phyloP scores from a whole-genome alignment of 371 early-diverging fungal species.

The Batkoa obscura region DNA sequence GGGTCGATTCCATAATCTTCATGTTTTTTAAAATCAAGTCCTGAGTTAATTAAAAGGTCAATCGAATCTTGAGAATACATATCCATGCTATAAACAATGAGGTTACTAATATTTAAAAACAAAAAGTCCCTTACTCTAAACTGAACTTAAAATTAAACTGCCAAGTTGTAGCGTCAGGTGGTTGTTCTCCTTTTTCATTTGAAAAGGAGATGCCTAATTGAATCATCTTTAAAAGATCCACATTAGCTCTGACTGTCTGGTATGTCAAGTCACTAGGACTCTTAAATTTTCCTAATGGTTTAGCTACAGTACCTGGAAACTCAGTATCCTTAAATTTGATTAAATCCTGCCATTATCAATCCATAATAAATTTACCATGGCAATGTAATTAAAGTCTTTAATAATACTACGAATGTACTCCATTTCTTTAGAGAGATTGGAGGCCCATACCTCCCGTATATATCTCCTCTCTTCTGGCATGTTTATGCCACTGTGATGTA shows the following conservation, averaged over 20 bases:
- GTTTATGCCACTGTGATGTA: too few species aligned
- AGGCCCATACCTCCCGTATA: conserved; percentile 98
- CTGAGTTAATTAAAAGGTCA: conserved; percentile 88
- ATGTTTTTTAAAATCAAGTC: conserved; percentile 96
- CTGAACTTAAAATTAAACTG: conserved; percentile 99
- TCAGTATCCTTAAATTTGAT: conserved; percentile 68
- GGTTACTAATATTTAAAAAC: too few species aligned
- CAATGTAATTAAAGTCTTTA: conserved; percentile 83
- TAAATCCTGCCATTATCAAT: background rate
- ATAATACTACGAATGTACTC: conserved; percentile 72
- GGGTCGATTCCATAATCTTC: conserved; percentile 96
- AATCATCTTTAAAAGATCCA: conserved; percentile 95
- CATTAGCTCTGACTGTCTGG: conserved; percentile 96
- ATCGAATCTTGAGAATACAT: conserved; percentile 99
- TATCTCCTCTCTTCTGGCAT: too few species aligned
- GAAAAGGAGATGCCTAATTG: conserved; percentile 97
- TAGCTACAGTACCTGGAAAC: conserved; percentile 98
- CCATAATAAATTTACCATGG: conserved; percentile 60
- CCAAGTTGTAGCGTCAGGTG: conserved; percentile 88
- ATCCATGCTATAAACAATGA: too few species aligned
- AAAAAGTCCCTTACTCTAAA: too few species aligned
- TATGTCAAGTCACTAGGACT: conserved; percentile 95
- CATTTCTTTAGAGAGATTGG: conserved; percentile 94
- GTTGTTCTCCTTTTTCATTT: conserved; percentile 81
- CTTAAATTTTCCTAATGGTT: conserved; percentile 93